Evolutionary conservation across 164 flowering plant genomes (phyloP).

Genomic region (Umbilicus rupestris): DNA sequence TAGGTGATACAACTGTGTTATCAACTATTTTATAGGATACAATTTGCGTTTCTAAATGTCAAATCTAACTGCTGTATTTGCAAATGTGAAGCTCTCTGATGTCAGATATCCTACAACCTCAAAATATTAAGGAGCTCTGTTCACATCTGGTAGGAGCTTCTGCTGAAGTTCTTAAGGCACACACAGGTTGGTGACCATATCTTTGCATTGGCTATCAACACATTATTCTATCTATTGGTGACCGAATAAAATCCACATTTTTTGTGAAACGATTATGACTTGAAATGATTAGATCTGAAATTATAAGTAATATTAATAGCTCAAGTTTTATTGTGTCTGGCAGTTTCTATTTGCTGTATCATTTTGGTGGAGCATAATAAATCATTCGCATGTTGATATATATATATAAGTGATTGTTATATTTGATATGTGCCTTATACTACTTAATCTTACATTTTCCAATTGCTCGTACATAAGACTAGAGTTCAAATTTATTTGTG

Average conservation of each 20-base stretch:
- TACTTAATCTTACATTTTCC: background rate
- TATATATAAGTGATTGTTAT: background rate
- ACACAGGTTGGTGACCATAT: constrained; percentile 32
- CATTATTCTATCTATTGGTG: no score
- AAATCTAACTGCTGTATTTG: background rate
- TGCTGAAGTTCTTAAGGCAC: constrained; percentile 40
- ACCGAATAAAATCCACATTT: no score
- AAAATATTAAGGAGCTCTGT: constrained; percentile 66
- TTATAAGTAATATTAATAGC: no score
- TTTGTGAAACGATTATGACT: no score
- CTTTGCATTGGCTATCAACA: background rate
- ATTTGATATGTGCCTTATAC: background rate
- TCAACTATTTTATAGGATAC: background rate
- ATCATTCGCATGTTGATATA: background rate
- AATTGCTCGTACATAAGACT: background rate
- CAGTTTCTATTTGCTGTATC: background rate
- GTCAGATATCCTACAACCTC: constrained; percentile 59
- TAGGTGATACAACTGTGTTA: constrained; percentile 37
- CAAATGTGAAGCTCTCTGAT: constrained; percentile 56
- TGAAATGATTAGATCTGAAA: no score
- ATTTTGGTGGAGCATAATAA: background rate
- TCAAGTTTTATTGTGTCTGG: background rate
- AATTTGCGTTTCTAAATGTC: background rate
- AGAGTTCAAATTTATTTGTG: background rate
- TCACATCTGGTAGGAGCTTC: constrained; percentile 55